Evolutionary conservation across 1,284 basidiomycete species (phyloP).

Genomic region (Sanghuangporus weigelae): DNA sequence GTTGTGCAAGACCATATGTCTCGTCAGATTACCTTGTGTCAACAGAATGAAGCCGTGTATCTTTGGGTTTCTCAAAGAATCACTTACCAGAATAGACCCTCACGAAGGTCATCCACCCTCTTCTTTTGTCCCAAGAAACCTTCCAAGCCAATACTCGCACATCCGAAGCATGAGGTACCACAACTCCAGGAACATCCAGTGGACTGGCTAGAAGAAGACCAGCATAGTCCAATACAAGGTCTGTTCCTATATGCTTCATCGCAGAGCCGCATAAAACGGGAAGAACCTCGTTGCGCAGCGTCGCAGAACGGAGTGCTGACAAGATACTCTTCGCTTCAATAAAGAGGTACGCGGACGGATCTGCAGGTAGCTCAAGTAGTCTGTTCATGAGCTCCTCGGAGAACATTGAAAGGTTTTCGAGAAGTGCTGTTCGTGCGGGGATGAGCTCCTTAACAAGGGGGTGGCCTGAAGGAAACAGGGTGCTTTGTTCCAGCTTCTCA

Average conservation of each 20-base stretch:
- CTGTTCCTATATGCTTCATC: conserved; percentile 76
- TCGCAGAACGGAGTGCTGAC: conserved; percentile 62
- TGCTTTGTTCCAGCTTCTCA: conserved; percentile 36
- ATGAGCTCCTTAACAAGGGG: conserved; percentile 62
- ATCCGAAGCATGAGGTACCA: conserved; percentile 42
- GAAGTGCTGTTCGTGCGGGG: conserved; percentile 60
- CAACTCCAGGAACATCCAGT: conserved; percentile 46
- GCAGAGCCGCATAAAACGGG: conserved; percentile 85
- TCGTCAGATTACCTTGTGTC: conserved; percentile 57
- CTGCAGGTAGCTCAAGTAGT: conserved; percentile 52
- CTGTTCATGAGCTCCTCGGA: conserved; percentile 76
- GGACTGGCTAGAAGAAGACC: conserved; percentile 80
- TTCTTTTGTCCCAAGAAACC: conserved; percentile 78
- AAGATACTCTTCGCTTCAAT: conserved; percentile 48
- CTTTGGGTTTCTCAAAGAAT: neutral
- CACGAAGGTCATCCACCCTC: conserved; percentile 90
- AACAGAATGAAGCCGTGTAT: neutral
- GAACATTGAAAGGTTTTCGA: conserved; percentile 76
- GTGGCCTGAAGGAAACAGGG: conserved; percentile 50
- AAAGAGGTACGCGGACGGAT: conserved; percentile 57
- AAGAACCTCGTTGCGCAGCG: conserved; percentile 60
- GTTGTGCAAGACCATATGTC: conserved; percentile 61
- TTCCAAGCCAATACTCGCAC: conserved; percentile 81
- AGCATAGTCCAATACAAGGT: conserved; percentile 76
- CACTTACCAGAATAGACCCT: conserved; percentile 77